phyloP scores from a whole-genome alignment of 2,329 filamentous ascomycete species.

The Didymella lethalis region DNA sequence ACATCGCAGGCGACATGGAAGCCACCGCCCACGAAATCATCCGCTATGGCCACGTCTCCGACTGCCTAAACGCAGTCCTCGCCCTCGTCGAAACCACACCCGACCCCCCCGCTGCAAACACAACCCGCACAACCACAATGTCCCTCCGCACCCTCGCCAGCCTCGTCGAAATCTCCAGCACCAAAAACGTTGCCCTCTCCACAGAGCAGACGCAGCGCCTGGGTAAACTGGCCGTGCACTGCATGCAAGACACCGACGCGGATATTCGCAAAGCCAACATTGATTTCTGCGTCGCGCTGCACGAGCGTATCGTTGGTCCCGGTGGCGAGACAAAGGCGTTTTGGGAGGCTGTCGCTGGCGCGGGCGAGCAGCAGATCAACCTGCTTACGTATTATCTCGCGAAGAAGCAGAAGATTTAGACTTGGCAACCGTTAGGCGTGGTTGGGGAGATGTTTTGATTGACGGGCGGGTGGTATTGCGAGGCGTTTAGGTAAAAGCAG shows the following conservation, averaged over 20 bases:
- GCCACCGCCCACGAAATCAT: constrained; percentile 76
- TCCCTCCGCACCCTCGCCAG: constrained; percentile 52
- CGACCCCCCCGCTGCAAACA: constrained; percentile 19
- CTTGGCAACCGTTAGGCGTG: no score
- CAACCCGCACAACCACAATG: constrained; percentile 49
- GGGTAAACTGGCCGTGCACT: constrained; percentile 50
- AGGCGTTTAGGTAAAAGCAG: no score
- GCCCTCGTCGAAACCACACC: constrained; percentile 46
- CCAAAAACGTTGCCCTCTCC: constrained; percentile 42
- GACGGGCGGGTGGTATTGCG: no score
- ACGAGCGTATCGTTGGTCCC: constrained; percentile 54
- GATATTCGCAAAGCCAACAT: constrained; percentile 73
- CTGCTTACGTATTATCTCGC: constrained; percentile 84
- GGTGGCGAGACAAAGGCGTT: constrained; percentile 60
- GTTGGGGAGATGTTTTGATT: no score
- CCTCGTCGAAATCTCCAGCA: constrained; percentile 46
- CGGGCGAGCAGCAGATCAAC: constrained; percentile 77
- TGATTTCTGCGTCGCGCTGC: constrained; percentile 77
- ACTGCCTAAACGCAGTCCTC: constrained; percentile 54
- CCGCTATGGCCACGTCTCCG: constrained; percentile 67
- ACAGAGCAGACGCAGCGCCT: constrained; percentile 49
- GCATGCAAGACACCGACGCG: constrained; percentile 50
- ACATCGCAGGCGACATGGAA: constrained; percentile 78
- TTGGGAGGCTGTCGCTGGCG: constrained; percentile 70
- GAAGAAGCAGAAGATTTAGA: constrained; percentile 42